These are phyloP conservation scores for Lithospermum erythrorhizon DNA, from an alignment of 257 asterid species.

Conservation along the genomic window DNA sequence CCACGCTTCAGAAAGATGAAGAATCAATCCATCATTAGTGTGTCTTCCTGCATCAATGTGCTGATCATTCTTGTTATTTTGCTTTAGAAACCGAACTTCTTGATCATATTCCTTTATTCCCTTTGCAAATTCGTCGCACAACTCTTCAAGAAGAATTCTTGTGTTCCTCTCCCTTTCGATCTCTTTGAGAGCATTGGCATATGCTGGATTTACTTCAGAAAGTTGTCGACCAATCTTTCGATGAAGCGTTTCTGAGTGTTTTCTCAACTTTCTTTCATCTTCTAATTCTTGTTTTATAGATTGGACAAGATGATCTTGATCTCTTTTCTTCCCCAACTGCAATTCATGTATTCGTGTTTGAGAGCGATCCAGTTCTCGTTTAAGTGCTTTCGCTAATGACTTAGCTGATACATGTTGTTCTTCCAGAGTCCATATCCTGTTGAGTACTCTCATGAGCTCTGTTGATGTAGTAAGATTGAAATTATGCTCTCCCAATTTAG, in stretches of 20 bases:
- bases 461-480: constrained; percentile 59
- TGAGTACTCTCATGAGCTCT: constrained; percentile 68
- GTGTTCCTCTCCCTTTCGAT: constrained; percentile 54
- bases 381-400: constrained; percentile 46
- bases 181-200: constrained; percentile 33
- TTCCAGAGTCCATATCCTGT: constrained; percentile 88
- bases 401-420: constrained; percentile 57
- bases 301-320: constrained; percentile 27
- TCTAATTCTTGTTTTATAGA: constrained; percentile 33
- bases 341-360: constrained; percentile 34
- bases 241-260: constrained; percentile 43
- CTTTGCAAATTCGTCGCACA: constrained; percentile 84
- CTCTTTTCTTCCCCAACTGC: constrained; percentile 45
- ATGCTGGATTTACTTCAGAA: constrained; percentile 37
- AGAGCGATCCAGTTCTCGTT: constrained; percentile 48
- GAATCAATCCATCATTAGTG: constrained; percentile 41
- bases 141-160: constrained; percentile 49
- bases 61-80: constrained; percentile 23
- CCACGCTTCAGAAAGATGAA: constrained; percentile 95
- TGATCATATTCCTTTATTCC: constrained; percentile 61
- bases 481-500: constrained; percentile 42
- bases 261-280: constrained; percentile 47
- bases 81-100: constrained; percentile 42
- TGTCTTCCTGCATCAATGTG: constrained; percentile 14
- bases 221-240: constrained; percentile 47